phyloP scores from a whole-genome alignment of 305 asterid genomes.

The Rubia balearica region DNA sequence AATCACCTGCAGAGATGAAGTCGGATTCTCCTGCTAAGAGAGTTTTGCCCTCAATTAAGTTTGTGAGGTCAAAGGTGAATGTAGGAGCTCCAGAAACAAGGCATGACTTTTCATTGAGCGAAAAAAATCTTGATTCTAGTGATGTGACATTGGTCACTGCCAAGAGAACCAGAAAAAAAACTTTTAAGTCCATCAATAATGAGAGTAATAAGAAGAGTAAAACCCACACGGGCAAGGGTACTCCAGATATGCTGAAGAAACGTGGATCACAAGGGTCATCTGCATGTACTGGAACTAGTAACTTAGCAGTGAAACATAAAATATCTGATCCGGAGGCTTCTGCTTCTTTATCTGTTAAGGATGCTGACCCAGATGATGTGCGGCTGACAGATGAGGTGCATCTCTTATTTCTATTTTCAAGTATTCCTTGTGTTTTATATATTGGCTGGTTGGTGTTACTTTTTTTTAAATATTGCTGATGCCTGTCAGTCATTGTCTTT shows the following conservation, averaged over 20 bases:
- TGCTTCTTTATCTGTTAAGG: slow-evolving; percentile 24
- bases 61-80: slow-evolving; percentile 27
- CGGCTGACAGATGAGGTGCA: slow-evolving; percentile 57
- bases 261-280: slow-evolving; percentile 28
- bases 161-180: slow-evolving; percentile 47
- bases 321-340: slow-evolving; percentile 29
- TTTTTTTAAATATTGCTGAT: slow-evolving; percentile 1
- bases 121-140: slow-evolving; percentile 37
- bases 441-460: slow-evolving; percentile 8
- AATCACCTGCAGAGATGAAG: slow-evolving; percentile 27
- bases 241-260: slow-evolving; percentile 33
- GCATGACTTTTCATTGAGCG: slow-evolving; percentile 28
- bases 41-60: slow-evolving; percentile 31
- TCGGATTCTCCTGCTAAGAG: slow-evolving; percentile 36
- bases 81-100: slow-evolving; percentile 36
- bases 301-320: slow-evolving; percentile 42
- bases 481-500: background rate
- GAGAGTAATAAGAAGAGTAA: slow-evolving; percentile 38
- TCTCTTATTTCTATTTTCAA: slow-evolving; percentile 14
- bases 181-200: slow-evolving; percentile 25
- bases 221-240: slow-evolving; percentile 41
- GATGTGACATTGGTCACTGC: slow-evolving; percentile 28
- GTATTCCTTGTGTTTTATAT: slow-evolving; percentile 9
- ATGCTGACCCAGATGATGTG: slow-evolving; percentile 28
- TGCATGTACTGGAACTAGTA: slow-evolving; percentile 38